A percentile compares a stretch with the other conserved stretches of the same genome.
These are phyloP conservation scores for Mycena epipterygia DNA, from an alignment of 768 basidiomycete genomes.

Conservation along the genomic window DNA sequence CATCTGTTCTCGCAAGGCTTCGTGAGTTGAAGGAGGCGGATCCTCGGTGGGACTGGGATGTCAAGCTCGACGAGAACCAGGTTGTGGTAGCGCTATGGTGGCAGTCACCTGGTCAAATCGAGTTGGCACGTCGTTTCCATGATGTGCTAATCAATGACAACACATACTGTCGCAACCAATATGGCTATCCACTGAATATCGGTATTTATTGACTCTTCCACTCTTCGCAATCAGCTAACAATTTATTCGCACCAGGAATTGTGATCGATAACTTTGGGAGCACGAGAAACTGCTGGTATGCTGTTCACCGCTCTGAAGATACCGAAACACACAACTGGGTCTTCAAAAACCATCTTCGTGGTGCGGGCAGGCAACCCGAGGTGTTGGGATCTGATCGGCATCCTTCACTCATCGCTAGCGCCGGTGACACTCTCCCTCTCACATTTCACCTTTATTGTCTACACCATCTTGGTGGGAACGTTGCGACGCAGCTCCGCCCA, in stretches of 20 bases:
- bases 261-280: constrained; percentile 42
- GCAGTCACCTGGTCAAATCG: constrained; percentile 47
- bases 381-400: constrained; percentile 43
- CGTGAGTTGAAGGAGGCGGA: constrained; percentile 29
- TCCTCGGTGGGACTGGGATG: constrained; percentile 42
- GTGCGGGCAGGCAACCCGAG: constrained; percentile 33
- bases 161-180: constrained; percentile 43
- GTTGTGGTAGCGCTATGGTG: constrained; percentile 45
- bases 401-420: constrained; percentile 38
- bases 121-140: constrained; percentile 35
- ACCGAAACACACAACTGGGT: constrained; percentile 40
- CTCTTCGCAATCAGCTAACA: background rate
- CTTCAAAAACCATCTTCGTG: constrained; percentile 40
- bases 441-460: constrained; percentile 47
- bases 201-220: constrained; percentile 21
- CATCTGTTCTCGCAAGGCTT: constrained; percentile 40
- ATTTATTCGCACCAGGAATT: constrained; percentile 25
- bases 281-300: constrained; percentile 46
- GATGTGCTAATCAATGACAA: constrained; percentile 52
- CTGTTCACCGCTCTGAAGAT: constrained; percentile 42
- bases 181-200: constrained; percentile 46
- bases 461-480: constrained; percentile 47
- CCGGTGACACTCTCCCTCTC: constrained; percentile 33
- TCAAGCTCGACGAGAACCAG: constrained; percentile 37
- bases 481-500: constrained; percentile 40